Base-by-base conservation (phyloP, 2,329 filamentous ascomycete genomes). In the Ophiostoma quercus region DNA sequence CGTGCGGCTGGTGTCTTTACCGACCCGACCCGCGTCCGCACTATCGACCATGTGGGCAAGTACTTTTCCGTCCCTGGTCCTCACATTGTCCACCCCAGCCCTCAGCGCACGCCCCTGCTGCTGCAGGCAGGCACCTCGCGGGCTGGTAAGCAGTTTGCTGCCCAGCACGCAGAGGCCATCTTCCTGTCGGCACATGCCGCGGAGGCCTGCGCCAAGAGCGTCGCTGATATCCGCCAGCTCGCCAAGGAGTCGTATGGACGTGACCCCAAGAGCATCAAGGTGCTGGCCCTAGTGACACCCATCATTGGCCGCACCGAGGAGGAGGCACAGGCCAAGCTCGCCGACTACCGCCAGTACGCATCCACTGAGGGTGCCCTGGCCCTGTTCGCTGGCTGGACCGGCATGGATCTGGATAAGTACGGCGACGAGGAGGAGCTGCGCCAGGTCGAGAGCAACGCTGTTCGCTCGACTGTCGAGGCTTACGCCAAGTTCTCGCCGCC, bases 351-450 rank as follows among this genome's bases (percentile, higher is more conserved):
- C 11, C 82, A 83, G 69, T 86, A 90, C 74, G 90, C 87, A 1
- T 83, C 81, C 1, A 77, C 78, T 47, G 90, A 84, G 73, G 90
- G 90, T 1, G 90, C 89, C 0, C 76, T 92, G 70, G 87, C 89
- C 1, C 77, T 92, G 22, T 92, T 92, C 74, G 88, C 89, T 25
- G 90, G 90, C 1, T 92, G 90, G 89, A 92, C 90, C 0, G 90
- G 83, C 2, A 83, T 84, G 32, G 82, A 84, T 68, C 73, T 84
- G 16, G 74, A 72, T 69, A 73, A 78, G 73, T 80, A 80, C 68
- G 79, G 77, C 1, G 79, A 80, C 22, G 78, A 80, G 3, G 78
- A 80, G 72, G 79, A 80, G 71, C 73, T 80, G 70, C 75, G 79
- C 37, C 74, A 80, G 67, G 80, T 79, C 54, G 76, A 82, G 75